phyloP scores from a whole-genome alignment of 768 basidiomycete species.

The Amyloporia xantha region DNA sequence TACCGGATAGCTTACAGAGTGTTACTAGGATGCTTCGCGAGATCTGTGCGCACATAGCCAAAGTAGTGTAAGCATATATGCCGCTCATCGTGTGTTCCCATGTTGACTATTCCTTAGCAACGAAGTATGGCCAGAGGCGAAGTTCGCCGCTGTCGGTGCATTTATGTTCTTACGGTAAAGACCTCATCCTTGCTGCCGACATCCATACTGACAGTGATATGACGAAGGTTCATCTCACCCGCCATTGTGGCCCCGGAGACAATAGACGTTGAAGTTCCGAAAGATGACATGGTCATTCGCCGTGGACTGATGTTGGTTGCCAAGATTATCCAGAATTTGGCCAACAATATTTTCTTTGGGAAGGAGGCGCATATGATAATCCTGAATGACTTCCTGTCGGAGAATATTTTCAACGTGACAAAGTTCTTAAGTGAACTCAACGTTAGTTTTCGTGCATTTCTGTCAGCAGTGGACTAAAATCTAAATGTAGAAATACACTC shows the following conservation, averaged over 20 bases:
- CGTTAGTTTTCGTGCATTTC: constrained; percentile 32
- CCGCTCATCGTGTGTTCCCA: too few species aligned
- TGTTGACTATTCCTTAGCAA: constrained; percentile 30
- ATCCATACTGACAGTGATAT: neutral
- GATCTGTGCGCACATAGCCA: constrained; percentile 76
- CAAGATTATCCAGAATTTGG: constrained; percentile 88
- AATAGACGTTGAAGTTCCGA: constrained; percentile 76
- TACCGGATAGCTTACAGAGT: neutral
- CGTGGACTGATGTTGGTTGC: constrained; percentile 82
- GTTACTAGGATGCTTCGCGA: constrained; percentile 72
- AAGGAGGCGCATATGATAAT: constrained; percentile 84
- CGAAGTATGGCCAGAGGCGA: constrained; percentile 70
- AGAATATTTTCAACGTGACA: constrained; percentile 67
- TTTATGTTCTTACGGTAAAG: constrained; percentile 83
- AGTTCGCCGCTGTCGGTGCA: constrained; percentile 78
- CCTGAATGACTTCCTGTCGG: constrained; percentile 67
- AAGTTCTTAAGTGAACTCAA: constrained; percentile 71
- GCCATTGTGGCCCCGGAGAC: constrained; percentile 82
- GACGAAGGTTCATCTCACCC: constrained; percentile 77
- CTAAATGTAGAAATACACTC: constrained; percentile 34
- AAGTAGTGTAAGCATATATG: constrained; percentile 67
- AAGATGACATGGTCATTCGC: constrained; percentile 51
- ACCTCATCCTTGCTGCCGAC: neutral
- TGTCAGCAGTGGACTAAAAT: neutral
- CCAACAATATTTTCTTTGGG: constrained; percentile 91